Conservation (phyloP, 2,329 filamentous ascomycete species). For the Colletotrichum costaricense region DNA sequence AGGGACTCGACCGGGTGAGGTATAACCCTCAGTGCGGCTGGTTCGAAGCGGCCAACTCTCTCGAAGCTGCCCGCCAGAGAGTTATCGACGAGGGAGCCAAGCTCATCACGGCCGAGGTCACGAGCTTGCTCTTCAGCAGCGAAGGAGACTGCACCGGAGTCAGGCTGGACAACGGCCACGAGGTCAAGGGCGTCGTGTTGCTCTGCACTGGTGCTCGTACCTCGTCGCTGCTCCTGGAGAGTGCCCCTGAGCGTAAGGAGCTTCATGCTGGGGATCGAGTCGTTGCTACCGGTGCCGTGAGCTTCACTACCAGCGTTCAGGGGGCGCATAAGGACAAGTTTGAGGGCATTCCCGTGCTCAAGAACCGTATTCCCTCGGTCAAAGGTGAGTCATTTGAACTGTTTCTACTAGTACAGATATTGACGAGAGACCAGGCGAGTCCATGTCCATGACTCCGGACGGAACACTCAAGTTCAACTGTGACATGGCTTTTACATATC, state of each 20-base stretch:
- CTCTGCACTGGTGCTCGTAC: slow-evolving; percentile 69
- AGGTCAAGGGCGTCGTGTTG: slow-evolving; percentile 62
- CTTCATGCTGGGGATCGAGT: slow-evolving; percentile 65
- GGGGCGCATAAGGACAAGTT: slow-evolving; percentile 60
- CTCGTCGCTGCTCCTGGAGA: slow-evolving; percentile 62
- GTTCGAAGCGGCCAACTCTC: slow-evolving; percentile 67
- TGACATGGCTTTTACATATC: slow-evolving; percentile 68
- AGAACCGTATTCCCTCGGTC: slow-evolving; percentile 54
- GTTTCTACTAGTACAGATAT: slow-evolving; percentile 7
- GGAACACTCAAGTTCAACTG: slow-evolving; percentile 72
- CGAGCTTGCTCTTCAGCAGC: slow-evolving; percentile 57
- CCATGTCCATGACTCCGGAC: slow-evolving; percentile 56
- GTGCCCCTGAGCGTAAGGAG: slow-evolving; percentile 58
- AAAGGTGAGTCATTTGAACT: slow-evolving; percentile 48
- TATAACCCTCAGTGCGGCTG: slow-evolving; percentile 70
- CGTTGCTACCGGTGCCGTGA: slow-evolving; percentile 65
- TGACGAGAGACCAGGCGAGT: slow-evolving; percentile 46
- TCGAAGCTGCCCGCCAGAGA: slow-evolving; percentile 64
- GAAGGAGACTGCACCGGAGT: slow-evolving; percentile 62
- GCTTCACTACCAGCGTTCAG: slow-evolving; percentile 52
- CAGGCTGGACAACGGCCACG: slow-evolving; percentile 55
- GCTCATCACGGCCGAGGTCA: slow-evolving; percentile 64
- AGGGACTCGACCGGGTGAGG: slow-evolving; percentile 64
- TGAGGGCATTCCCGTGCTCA: slow-evolving; percentile 63
- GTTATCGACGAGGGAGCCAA: slow-evolving; percentile 65